Base-by-base conservation (phyloP, 192 early-diverging fungal species). In the Coemansia sp. region DNA sequence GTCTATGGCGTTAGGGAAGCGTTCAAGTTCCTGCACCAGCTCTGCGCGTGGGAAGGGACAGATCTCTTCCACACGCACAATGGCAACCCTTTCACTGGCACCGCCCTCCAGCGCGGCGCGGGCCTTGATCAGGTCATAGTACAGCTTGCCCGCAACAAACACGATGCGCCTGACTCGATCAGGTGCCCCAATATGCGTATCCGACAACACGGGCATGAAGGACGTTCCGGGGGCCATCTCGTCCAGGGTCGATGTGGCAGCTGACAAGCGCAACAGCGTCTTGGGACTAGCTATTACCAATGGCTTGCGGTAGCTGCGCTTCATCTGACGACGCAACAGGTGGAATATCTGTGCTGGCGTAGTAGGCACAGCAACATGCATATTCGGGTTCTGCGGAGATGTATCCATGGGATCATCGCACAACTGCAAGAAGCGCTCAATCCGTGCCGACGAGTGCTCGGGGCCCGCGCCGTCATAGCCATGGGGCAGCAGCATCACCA, bases 281-380 rank as follows among this genome's bases (percentile, higher is more conserved):
- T 90, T 90, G 27, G 86, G 85, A 14, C 80, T 67, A 11, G 85
- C 80, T 5, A 96, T 82, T 21, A 98, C 84, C 54, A 98, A 73
- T n/a, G 93, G 95, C 71, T 96, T 93, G 50, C 95, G 85, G 76
- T 85, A 98, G 58, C 83, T 77, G 39, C 90, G 85, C 23, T 69
- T 56, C 84, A 94, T 86, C 75, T 98, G 94, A 30, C 95, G 82
- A 28, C 95, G 81, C n/a, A 98, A 69, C 29, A 91, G 71, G 63
- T 98, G 95, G 80, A 96, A 98, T 64, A 91, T 92, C 61, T 98
- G 92, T 2, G 91, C 91, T 0, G 94, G 94, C 2, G 87, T 90
- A 12, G 92, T 95, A n/a, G 87, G 88, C 36, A 91, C 85, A 2
- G 83, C 89, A 12, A 97, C 82, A 51, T 92, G 91, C 87, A 94